These are phyloP conservation scores for Nitzschia putrida DNA, from an alignment of 108 stramenopile genomes.

Conservation along the genomic window DNA sequence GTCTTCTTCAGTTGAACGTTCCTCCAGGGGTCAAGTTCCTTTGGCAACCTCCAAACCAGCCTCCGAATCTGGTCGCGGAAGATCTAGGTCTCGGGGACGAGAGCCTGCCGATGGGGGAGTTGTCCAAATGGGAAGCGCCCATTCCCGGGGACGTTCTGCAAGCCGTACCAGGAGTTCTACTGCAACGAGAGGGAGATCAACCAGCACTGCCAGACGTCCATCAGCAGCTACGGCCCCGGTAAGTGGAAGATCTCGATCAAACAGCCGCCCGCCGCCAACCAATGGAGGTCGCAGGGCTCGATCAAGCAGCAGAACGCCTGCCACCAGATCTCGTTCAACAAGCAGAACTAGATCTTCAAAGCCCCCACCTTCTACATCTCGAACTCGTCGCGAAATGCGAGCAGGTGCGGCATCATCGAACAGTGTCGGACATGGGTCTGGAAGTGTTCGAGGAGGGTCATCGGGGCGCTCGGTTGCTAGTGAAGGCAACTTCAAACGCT, in stretches of 20 bases:
- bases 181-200: slow-evolving; percentile 18
- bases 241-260: slow-evolving; percentile 1
- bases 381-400: slow-evolving; percentile 32
- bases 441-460: not conserved
- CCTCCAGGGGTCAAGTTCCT: not conserved
- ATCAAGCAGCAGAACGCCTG: slow-evolving; percentile 17
- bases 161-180: slow-evolving; percentile 20
- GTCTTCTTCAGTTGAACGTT: slow-evolving; percentile 6
- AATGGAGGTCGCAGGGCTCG: slow-evolving; percentile 5
- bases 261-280: slow-evolving; percentile 31
- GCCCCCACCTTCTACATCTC: slow-evolving; percentile 34
- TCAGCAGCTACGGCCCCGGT: slow-evolving; percentile 10
- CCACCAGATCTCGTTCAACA: slow-evolving; percentile 30
- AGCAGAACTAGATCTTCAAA: slow-evolving; percentile 22
- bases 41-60: not conserved
- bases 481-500: slow-evolving; percentile 8
- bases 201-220: slow-evolving; percentile 11
- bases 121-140: slow-evolving; percentile 19
- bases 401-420: slow-evolving; percentile 1
- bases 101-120: not conserved
- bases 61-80: slow-evolving; percentile 25
- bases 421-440: slow-evolving; percentile 31
- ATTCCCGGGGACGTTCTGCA: slow-evolving; percentile 23
- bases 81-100: slow-evolving; percentile 16
- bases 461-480: not conserved